phyloP scores from a whole-genome alignment of 768 basidiomycete genomes.

The Serpula lacrymans region DNA sequence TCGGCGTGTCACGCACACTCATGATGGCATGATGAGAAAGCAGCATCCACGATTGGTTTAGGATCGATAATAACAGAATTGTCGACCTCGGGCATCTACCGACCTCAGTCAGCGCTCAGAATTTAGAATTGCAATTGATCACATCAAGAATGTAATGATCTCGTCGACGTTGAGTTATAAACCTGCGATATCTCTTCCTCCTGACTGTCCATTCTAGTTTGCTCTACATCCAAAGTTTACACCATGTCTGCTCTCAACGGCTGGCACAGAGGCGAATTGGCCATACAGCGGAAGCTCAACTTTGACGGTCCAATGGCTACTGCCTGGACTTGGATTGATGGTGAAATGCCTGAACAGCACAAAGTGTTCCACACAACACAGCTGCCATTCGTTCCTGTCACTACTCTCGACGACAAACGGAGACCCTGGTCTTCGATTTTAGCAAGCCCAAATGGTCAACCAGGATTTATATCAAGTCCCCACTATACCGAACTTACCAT shows the following conservation, averaged over 20 bases:
- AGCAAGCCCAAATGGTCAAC: constrained; percentile 39
- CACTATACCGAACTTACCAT: constrained; percentile 33
- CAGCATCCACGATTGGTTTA: no score
- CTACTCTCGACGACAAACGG: constrained; percentile 46
- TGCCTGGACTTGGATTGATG: constrained; percentile 38
- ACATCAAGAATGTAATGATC: no score
- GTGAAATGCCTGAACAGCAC: constrained; percentile 49
- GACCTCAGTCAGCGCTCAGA: no score
- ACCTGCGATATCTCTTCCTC: no score
- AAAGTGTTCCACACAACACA: constrained; percentile 44
- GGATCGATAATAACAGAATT: no score
- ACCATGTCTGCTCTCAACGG: constrained; percentile 26
- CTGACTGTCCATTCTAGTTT: no score
- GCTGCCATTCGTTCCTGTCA: constrained; percentile 53
- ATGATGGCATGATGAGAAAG: no score
- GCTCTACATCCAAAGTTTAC: no score
- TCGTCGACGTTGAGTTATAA: no score
- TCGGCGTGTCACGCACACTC: no score
- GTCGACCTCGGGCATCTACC: no score
- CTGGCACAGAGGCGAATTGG: constrained; percentile 47
- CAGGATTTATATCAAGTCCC: constrained; percentile 41
- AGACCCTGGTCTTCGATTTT: constrained; percentile 63
- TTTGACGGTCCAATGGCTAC: constrained; percentile 33
- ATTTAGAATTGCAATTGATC: no score
- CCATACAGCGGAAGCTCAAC: constrained; percentile 47